A percentile compares a stretch with the other conserved stretches of the same genome.
Evolutionary conservation across 495 filamentous ascomycete genomes (phyloP).

Genomic region (Cryomyces antarcticus): DNA sequence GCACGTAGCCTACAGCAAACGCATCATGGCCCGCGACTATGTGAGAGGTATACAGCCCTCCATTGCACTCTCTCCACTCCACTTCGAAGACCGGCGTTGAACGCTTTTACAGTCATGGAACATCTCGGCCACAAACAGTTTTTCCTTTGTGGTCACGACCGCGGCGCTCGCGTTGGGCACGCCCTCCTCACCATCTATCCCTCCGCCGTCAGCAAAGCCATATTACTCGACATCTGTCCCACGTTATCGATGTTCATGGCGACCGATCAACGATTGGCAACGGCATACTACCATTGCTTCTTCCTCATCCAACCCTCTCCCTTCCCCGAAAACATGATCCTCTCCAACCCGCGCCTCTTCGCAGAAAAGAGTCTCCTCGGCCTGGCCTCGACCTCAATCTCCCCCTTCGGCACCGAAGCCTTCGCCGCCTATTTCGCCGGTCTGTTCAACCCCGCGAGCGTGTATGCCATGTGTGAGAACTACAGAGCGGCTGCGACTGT

Average conservation of each 20-base stretch:
- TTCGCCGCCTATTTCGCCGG: constrained; percentile 13
- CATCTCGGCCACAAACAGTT: constrained; percentile 11
- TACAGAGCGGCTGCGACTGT: constrained; percentile 20
- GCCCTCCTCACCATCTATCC: constrained; percentile 20
- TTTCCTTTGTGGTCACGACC: constrained; percentile 19
- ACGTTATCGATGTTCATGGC: constrained; percentile 20
- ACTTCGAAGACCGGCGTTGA: no score
- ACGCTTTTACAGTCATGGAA: constrained; percentile 11
- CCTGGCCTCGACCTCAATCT: not conserved
- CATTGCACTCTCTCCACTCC: no score
- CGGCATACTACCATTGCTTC: constrained; percentile 25
- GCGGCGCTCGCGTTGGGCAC: constrained; percentile 24
- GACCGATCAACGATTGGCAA: constrained; percentile 16
- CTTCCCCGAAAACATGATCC: constrained; percentile 19
- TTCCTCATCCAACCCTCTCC: constrained; percentile 22
- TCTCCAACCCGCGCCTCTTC: constrained; percentile 8
- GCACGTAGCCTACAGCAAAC: constrained; percentile 13
- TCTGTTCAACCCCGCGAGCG: constrained; percentile 12
- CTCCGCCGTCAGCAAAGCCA: constrained; percentile 10
- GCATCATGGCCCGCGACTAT: constrained; percentile 18
- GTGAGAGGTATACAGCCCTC: not conserved
- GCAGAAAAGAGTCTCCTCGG: constrained; percentile 10
- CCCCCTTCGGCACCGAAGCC: constrained; percentile 6
- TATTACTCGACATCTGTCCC: constrained; percentile 22
- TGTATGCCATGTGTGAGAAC: constrained; percentile 24